Percentiles rank a stretch among this genome's conserved stretches.
Conservation (phyloP, 2,329 filamentous ascomycete species). For the Gnomoniopsis smithogilvyi region DNA sequence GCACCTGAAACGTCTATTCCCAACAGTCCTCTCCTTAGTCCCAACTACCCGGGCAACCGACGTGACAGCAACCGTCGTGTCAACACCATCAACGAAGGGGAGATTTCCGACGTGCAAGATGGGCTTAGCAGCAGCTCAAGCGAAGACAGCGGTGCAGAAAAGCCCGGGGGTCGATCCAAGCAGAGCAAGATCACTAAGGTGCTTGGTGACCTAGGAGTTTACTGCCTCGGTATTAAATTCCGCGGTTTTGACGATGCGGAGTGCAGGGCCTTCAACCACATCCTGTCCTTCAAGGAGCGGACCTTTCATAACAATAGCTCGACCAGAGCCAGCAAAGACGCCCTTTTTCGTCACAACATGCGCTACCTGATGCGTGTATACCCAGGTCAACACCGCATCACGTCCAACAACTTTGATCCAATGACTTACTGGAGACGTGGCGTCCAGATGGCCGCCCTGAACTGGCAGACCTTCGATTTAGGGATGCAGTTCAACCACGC, state of each 20-base stretch:
- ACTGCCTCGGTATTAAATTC: slow-evolving; percentile 74
- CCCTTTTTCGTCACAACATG: slow-evolving; percentile 87
- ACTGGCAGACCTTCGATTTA: slow-evolving; percentile 97
- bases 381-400: slow-evolving; percentile 75
- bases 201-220: slow-evolving; percentile 82
- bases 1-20: slow-evolving; percentile 56
- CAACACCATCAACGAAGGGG: slow-evolving; percentile 56
- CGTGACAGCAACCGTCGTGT: slow-evolving; percentile 48
- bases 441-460: slow-evolving; percentile 95
- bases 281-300: slow-evolving; percentile 90
- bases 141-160: slow-evolving; percentile 69
- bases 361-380: slow-evolving; percentile 92
- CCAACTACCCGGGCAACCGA: slow-evolving; percentile 48
- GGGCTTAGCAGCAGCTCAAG: slow-evolving; percentile 63
- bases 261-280: slow-evolving; percentile 87
- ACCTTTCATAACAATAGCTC: slow-evolving; percentile 80
- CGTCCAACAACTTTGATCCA: slow-evolving; percentile 92
- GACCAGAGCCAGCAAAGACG: slow-evolving; percentile 69
- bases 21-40: slow-evolving; percentile 51
- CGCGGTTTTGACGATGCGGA: slow-evolving; percentile 73
- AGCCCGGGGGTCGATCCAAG: slow-evolving; percentile 40
- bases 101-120: slow-evolving; percentile 44
- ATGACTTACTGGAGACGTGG: slow-evolving; percentile 91
- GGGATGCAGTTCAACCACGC: slow-evolving; percentile 96
- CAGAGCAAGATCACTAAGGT: slow-evolving; percentile 83